These are phyloP conservation scores for Escallonia rubra DNA, from an alignment of 129 eudicot species.

Conservation along the genomic window DNA sequence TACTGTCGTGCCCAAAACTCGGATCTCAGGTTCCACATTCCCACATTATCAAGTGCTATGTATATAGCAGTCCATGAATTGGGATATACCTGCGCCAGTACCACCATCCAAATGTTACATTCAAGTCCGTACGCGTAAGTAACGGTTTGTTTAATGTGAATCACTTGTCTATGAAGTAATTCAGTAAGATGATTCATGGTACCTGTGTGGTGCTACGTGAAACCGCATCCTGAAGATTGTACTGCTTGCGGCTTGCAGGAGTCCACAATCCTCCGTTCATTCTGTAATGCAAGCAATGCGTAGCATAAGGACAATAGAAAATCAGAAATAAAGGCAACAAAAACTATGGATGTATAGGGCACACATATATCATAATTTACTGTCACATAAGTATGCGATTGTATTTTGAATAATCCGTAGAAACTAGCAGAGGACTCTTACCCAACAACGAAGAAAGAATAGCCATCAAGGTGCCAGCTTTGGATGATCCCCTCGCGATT, in stretches of 20 bases:
- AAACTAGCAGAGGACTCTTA: conserved; percentile 3
- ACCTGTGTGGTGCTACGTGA: conserved; percentile 72
- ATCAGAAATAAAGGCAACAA: no score
- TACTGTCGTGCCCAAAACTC: conserved; percentile 81
- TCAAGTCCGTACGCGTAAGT: neutral
- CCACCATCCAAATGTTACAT: neutral
- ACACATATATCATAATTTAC: no score
- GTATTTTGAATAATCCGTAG: no score
- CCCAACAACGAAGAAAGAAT: conserved; percentile 91
- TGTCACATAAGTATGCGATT: no score
- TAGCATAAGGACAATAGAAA: no score
- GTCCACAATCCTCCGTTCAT: conserved; percentile 78
- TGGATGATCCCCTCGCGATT: conserved; percentile 57
- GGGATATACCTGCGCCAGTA: conserved; percentile 65
- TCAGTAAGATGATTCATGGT: neutral
- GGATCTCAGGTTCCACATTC: conserved; percentile 89
- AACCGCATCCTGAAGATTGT: conserved; percentile 71
- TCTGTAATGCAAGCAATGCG: conserved; percentile 23
- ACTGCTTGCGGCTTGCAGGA: conserved; percentile 35
- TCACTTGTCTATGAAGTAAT: neutral
- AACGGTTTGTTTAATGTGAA: neutral
- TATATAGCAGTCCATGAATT: conserved; percentile 75
- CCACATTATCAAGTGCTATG: conserved; percentile 68
- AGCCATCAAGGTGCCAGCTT: conserved; percentile 91
- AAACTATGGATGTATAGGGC: no score